Conservation (phyloP, 1,284 basidiomycete genomes). For the Bjerkandera adusta region DNA sequence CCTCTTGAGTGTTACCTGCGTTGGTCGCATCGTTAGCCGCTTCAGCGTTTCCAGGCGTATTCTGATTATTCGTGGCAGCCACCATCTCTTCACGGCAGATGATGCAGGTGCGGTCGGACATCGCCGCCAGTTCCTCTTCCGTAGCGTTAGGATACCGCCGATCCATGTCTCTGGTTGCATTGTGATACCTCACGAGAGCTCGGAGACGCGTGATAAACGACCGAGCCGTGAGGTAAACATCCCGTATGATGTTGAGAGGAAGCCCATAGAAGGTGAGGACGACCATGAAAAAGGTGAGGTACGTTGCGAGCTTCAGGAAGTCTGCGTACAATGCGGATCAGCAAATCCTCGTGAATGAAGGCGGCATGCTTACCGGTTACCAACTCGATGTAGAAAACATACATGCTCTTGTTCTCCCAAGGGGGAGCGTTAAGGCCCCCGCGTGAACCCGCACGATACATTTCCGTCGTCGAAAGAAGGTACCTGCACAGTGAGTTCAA, state of each 20-base stretch:
- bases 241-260: constrained; percentile 93
- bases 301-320: constrained; percentile 90
- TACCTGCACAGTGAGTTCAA: constrained; percentile 85
- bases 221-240: constrained; percentile 93
- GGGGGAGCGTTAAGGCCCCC: constrained; percentile 87
- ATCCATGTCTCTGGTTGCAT: constrained; percentile 97
- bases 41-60: constrained; percentile 26
- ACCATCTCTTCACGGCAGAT: constrained; percentile 99
- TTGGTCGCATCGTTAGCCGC: constrained; percentile 17
- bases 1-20: constrained; percentile 41
- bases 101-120: constrained; percentile 93
- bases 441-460: constrained; percentile 69
- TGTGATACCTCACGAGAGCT: constrained; percentile 89
- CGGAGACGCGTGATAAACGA: constrained; percentile 87
- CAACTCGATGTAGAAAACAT: constrained; percentile 92
- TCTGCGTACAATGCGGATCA: constrained; percentile 46
- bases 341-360: constrained; percentile 5
- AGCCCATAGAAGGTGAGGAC: constrained; percentile 95
- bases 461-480: constrained; percentile 79
- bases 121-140: constrained; percentile 74
- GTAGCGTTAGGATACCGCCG: constrained; percentile 94
- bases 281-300: constrained; percentile 90
- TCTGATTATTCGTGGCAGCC: constrained; percentile 26
- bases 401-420: constrained; percentile 99
- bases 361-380: constrained; percentile 64